Conservation (phyloP, 306 rosid genomes). For the Cicer pinnatifidum region DNA sequence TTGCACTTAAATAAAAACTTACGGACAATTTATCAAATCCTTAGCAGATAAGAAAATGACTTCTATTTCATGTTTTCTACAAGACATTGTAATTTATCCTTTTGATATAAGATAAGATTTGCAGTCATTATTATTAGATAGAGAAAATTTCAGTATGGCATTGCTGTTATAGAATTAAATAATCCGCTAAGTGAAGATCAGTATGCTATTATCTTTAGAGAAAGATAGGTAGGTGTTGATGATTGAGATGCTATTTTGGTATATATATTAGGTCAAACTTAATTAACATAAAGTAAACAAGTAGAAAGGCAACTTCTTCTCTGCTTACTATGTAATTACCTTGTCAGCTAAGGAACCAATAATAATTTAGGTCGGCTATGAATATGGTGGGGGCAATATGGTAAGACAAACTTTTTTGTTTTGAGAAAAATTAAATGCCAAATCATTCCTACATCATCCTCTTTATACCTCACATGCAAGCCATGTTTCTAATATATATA, state of each 20-base stretch:
- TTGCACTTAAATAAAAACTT: not conserved
- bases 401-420: constrained; percentile 8
- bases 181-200: not conserved
- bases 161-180: not conserved
- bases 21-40: not conserved
- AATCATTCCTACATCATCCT: constrained; percentile 38
- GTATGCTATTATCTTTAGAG: constrained; percentile 14
- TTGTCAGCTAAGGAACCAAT: constrained; percentile 39
- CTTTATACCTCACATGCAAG: constrained; percentile 1
- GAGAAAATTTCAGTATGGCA: constrained; percentile 3
- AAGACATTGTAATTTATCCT: not conserved
- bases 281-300: not conserved
- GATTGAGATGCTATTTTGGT: no score
- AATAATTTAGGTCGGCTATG: constrained; percentile 21
- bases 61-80: constrained; percentile 3
- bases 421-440: constrained; percentile 27
- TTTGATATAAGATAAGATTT: constrained; percentile 11
- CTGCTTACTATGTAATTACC: constrained; percentile 3
- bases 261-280: not conserved
- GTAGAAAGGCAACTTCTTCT: not conserved
- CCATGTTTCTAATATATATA: no score
- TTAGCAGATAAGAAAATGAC: not conserved
- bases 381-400: constrained; percentile 34
- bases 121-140: constrained; percentile 2
- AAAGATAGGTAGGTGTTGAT: constrained; percentile 11